Conservation (phyloP, 1,284 basidiomycete species). For the Cutaneotrichosporon arboriforme region DNA sequence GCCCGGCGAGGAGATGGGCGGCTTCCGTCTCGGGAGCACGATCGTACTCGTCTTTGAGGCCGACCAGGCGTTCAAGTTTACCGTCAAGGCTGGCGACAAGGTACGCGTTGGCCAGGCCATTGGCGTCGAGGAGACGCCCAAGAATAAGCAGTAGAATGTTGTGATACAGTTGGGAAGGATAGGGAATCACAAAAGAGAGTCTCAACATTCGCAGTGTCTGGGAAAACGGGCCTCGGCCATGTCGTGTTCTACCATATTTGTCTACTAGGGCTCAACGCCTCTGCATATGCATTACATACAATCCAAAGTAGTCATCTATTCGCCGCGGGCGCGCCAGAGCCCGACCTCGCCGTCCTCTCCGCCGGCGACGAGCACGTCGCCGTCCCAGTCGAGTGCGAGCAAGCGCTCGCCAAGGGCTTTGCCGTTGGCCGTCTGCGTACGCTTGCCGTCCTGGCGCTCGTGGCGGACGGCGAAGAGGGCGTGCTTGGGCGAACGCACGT, state of each 20-base stretch:
- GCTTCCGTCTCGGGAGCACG: slow-evolving; percentile 90
- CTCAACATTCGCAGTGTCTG: slow-evolving; percentile 3
- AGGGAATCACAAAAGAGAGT: background rate
- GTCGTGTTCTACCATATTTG: background rate
- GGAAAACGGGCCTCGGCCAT: background rate
- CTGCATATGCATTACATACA: slow-evolving; percentile 10
- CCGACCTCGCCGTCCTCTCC: slow-evolving; percentile 75
- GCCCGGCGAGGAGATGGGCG: slow-evolving; percentile 92
- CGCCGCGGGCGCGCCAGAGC: slow-evolving; percentile 60
- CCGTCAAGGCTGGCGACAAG: slow-evolving; percentile 73
- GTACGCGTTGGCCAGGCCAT: slow-evolving; percentile 77
- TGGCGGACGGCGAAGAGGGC: slow-evolving; percentile 52
- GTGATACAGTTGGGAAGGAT: too few relatives aligned
- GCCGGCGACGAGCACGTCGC: slow-evolving; percentile 65
- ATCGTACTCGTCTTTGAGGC: slow-evolving; percentile 97
- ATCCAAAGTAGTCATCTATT: slow-evolving; percentile 17
- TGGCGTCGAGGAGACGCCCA: background rate
- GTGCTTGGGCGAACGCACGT: slow-evolving; percentile 61
- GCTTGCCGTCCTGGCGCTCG: slow-evolving; percentile 6
- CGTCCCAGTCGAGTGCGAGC: slow-evolving; percentile 69
- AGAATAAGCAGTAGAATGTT: background rate
- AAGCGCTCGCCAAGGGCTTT: slow-evolving; percentile 56
- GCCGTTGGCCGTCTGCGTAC: slow-evolving; percentile 39
- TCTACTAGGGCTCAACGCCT: slow-evolving; percentile 4
- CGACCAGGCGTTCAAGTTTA: slow-evolving; percentile 74